Percentiles rank a stretch among this genome's conserved stretches.
Evolutionary conservation across 306 rosid species (phyloP).

Genomic region (Vigna angularis): DNA sequence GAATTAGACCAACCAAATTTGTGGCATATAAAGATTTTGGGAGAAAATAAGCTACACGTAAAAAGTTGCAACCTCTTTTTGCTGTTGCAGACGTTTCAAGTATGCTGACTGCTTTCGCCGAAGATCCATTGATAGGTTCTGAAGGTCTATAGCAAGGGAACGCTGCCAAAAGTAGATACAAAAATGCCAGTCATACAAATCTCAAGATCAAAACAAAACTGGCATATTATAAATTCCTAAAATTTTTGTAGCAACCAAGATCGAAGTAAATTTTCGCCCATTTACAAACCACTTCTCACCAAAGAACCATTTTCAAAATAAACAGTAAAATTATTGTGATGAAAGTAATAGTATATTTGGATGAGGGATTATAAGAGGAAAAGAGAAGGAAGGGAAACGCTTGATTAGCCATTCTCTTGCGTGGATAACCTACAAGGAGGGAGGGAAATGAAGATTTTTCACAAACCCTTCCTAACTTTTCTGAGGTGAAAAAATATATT

Average conservation of each 20-base stretch:
- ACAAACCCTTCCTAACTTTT: neutral
- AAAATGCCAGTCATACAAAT: slow-evolving; percentile 45
- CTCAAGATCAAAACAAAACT: slow-evolving; percentile 8
- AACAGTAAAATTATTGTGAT: slow-evolving; percentile 21
- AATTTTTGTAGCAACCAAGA: neutral
- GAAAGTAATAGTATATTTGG: slow-evolving; percentile 8
- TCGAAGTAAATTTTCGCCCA: neutral
- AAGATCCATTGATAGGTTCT: slow-evolving; percentile 76
- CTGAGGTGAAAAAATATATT: neutral
- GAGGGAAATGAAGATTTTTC: neutral
- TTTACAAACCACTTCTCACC: neutral
- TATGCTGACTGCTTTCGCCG: slow-evolving; percentile 76
- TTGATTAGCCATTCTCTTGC: neutral
- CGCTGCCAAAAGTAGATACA: slow-evolving; percentile 64
- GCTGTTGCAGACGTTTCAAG: slow-evolving; percentile 74
- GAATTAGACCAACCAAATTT: slow-evolving; percentile 11
- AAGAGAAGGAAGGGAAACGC: neutral
- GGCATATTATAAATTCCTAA: slow-evolving; percentile 14
- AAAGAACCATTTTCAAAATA: slow-evolving; percentile 23
- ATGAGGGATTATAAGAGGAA: neutral
- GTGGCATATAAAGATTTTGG: neutral
- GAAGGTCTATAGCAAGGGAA: slow-evolving; percentile 88
- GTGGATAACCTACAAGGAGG: neutral
- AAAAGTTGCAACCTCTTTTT: slow-evolving; percentile 65
- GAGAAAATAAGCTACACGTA: slow-evolving; percentile 10